phyloP scores from a whole-genome alignment of 805 yeast species.

The Yarrowia keelungensis region DNA sequence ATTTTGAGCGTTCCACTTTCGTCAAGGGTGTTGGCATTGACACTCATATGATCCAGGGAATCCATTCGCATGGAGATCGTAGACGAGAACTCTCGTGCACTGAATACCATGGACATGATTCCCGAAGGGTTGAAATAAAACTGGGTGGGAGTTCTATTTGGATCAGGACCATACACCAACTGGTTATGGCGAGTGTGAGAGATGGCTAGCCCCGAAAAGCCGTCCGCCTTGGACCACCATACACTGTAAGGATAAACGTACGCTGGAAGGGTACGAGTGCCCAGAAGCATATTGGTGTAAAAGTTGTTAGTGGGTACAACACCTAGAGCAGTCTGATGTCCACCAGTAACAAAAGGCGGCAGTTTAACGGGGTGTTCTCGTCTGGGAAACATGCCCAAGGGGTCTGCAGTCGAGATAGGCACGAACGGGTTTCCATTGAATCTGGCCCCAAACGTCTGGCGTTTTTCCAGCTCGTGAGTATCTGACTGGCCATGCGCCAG shows the following conservation, averaged over 20 bases:
- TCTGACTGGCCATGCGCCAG: conserved; percentile 14
- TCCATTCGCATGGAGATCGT: conserved; percentile 54
- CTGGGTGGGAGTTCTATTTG: conserved; percentile 51
- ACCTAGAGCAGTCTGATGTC: background rate
- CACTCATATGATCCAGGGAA: conserved; percentile 38
- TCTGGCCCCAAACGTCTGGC: conserved; percentile 9
- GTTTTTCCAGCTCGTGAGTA: conserved; percentile 14
- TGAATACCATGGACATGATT: conserved; percentile 61
- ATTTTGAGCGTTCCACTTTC: conserved; percentile 40
- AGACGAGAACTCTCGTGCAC: conserved; percentile 58
- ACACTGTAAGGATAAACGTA: conserved; percentile 85
- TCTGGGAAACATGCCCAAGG: conserved; percentile 18
- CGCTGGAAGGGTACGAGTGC: conserved; percentile 67
- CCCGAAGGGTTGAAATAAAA: conserved; percentile 65
- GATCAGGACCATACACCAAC: conserved; percentile 72
- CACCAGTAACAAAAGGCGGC: conserved; percentile 8
- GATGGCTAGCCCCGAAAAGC: conserved; percentile 65
- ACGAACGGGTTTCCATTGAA: conserved; percentile 32
- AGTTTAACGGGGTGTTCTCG: conserved; percentile 21
- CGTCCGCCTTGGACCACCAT: conserved; percentile 64
- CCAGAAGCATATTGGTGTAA: conserved; percentile 74
- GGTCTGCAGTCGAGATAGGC: conserved; percentile 23
- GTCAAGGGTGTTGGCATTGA: conserved; percentile 43
- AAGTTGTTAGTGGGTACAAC: conserved; percentile 67
- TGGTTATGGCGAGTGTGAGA: conserved; percentile 66